Evolutionary conservation across 164 flowering plant species (phyloP).

Genomic region (Macadamia integrifolia): DNA sequence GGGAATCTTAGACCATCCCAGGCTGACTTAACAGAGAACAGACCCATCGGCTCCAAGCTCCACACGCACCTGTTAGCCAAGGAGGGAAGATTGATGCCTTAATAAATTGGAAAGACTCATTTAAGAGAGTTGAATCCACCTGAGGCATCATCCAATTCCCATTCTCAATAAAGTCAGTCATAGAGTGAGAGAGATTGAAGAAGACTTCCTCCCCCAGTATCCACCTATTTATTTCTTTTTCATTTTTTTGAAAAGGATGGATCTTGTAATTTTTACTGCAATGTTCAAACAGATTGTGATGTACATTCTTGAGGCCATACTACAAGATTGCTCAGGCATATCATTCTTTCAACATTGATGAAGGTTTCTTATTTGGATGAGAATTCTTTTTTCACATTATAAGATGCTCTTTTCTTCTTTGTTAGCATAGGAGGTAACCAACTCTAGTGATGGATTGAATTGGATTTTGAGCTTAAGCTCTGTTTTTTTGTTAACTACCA

Average conservation of each 20-base stretch:
- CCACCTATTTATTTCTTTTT: not conserved
- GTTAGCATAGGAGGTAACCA: conserved; percentile 26
- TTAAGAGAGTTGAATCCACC: too few relatives aligned
- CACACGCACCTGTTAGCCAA: too few relatives aligned
- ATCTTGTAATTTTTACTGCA: not conserved
- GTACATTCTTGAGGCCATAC: conserved; percentile 41
- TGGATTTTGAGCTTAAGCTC: not conserved
- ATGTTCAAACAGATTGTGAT: conserved; percentile 23
- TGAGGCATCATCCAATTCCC: too few relatives aligned
- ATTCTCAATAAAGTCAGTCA: too few relatives aligned
- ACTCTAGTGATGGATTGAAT: not conserved
- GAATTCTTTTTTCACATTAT: conserved; percentile 36
- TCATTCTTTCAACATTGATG: conserved; percentile 6
- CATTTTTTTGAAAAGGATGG: not conserved
- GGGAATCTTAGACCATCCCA: too few relatives aligned
- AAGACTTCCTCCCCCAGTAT: too few relatives aligned
- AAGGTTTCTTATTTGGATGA: conserved; percentile 23
- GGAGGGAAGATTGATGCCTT: too few relatives aligned
- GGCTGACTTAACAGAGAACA: too few relatives aligned
- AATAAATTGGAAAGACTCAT: too few relatives aligned
- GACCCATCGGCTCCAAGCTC: too few relatives aligned
- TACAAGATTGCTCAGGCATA: conserved; percentile 25
- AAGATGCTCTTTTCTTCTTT: conserved; percentile 40
- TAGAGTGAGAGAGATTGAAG: too few relatives aligned
- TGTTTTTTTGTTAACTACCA: not conserved